Base-by-base conservation (phyloP, 164 flowering plant genomes). In the Echeveria elegans region DNA sequence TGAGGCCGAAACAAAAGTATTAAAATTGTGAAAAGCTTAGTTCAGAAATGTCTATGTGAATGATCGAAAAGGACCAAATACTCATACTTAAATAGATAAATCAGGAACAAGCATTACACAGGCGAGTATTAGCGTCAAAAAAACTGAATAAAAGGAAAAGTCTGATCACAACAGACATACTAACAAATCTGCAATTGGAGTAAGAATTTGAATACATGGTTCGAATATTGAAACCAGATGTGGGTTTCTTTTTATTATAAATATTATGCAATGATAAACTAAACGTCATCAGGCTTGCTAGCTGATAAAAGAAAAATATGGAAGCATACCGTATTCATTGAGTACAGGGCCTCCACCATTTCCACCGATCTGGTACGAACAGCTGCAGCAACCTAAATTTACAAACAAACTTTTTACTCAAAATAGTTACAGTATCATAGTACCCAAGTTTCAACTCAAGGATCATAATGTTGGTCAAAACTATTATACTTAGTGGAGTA, bases 291-390 rank as follows among this genome's bases (percentile, higher is more conserved):
- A 50, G 26, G 14, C 2, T n/a, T 2, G 6, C 56, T 16, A 50
- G 21, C 2, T 5, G 56, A 53, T 8, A 7, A 24, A 6, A 52
- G 59, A 24, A 47, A 31, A 15, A 30, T 26, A n/a, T 16, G 66
- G 72, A 36, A 19, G 28, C 78, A 66, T 74, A 86, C 93, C 85
- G 75, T 79, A 73, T 88, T 88, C 86, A 84, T 81, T 40, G 78
- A 80, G 73, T 84, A 88, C 69, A 88, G 86, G 53, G 93, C 84
- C 77, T 84, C 86, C 71, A 86, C 88, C 93, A 88, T 86, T 73
- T 88, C 90, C 41, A 74, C 68, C 63, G 88, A 77, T 75, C 93
- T 76, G 70, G 81, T 78, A 47, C 82, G 80, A 10, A 88, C 74
- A 2, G 74, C 80, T 73, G 78, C 71, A 64, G 87, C 86, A 68